Conservation (phyloP, 805 yeast species). For the Candida jianshihensis region DNA sequence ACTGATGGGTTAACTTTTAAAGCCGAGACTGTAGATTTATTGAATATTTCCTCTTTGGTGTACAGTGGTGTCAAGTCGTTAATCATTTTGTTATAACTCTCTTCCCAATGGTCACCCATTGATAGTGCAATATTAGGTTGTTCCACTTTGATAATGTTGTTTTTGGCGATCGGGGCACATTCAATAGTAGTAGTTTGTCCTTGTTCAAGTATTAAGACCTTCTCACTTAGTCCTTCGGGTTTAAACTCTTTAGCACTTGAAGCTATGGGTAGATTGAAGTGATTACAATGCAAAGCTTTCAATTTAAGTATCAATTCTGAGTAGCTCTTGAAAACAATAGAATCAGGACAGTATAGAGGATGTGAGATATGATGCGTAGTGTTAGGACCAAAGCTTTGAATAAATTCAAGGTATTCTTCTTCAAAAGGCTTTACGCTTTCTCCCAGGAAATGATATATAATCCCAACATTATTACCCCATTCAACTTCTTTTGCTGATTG, state of each 20-base stretch:
- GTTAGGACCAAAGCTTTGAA: conserved; percentile 44
- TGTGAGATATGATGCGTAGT: conserved; percentile 72
- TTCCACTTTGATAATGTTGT: conserved; percentile 10
- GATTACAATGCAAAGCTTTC: conserved; percentile 40
- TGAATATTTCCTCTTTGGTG: conserved; percentile 7
- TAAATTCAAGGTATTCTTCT: conserved; percentile 39
- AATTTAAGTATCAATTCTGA: conserved; percentile 49
- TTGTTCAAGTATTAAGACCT: conserved; percentile 12
- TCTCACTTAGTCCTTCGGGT: conserved; percentile 22
- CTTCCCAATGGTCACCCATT: conserved; percentile 20
- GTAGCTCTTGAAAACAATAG: conserved; percentile 50
- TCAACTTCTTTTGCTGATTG: conserved; percentile 23
- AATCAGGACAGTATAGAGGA: conserved; percentile 51
- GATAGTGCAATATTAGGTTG: conserved; percentile 5
- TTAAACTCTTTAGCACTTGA: conserved; percentile 20
- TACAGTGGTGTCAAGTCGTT: conserved; percentile 4
- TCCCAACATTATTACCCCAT: conserved; percentile 32
- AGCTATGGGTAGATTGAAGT: conserved; percentile 32
- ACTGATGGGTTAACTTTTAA: conserved; percentile 5
- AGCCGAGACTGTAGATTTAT: conserved; percentile 14
- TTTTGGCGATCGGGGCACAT: conserved; percentile 9
- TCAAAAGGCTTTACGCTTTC: conserved; percentile 43
- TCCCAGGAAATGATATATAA: conserved; percentile 77
- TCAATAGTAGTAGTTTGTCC: conserved; percentile 17
- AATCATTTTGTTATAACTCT: conserved; percentile 21